phyloP scores from a whole-genome alignment of 768 basidiomycete genomes.

The Galerina sulciceps region DNA sequence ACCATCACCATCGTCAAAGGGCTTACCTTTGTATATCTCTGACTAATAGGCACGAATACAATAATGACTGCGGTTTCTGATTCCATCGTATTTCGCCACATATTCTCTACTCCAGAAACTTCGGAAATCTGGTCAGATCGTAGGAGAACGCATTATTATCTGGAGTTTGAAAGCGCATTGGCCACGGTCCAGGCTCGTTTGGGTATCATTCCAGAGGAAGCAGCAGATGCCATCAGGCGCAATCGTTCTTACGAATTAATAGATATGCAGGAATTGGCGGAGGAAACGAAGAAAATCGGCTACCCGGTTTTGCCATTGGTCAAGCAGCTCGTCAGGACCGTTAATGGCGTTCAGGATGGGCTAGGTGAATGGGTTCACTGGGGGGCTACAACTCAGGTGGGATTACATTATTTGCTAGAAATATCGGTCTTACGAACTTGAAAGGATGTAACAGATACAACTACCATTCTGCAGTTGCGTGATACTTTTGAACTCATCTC shows the following conservation, averaged over 20 bases:
- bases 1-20: no score
- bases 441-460: slow-evolving; percentile 55
- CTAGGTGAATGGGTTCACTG: slow-evolving; percentile 53
- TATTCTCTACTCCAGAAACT: slow-evolving; percentile 42
- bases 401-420: background rate
- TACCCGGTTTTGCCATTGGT: slow-evolving; percentile 50
- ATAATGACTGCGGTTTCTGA: slow-evolving; percentile 37
- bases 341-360: slow-evolving; percentile 34
- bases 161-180: slow-evolving; percentile 30
- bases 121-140: slow-evolving; percentile 47
- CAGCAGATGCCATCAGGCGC: slow-evolving; percentile 36
- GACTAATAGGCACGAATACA: no score
- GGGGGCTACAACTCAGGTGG: slow-evolving; percentile 53
- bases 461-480: slow-evolving; percentile 45
- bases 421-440: background rate
- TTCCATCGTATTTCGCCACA: slow-evolving; percentile 40
- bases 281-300: slow-evolving; percentile 45
- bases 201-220: slow-evolving; percentile 41
- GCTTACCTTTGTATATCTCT: no score
- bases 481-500: slow-evolving; percentile 38
- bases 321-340: slow-evolving; percentile 43
- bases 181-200: slow-evolving; percentile 39
- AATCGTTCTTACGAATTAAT: slow-evolving; percentile 37
- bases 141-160: slow-evolving; percentile 35
- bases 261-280: slow-evolving; percentile 40